Conservation (phyloP, 108 stramenopile genomes). For the Cyclotella atomus region DNA sequence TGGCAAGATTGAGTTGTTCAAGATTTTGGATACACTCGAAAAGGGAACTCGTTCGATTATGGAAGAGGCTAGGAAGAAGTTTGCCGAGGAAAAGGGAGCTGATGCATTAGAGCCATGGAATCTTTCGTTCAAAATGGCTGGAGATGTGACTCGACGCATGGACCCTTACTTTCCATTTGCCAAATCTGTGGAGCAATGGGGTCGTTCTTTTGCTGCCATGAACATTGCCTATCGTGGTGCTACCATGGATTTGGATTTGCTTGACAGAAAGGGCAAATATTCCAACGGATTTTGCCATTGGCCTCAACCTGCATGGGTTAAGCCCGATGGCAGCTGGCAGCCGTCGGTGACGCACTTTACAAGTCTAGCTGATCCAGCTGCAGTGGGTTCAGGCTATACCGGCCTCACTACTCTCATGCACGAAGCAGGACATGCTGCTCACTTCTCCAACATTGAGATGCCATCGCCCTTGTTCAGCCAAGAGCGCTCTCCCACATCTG, state of each 20-base stretch:
- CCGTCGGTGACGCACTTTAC: slow-evolving; percentile 72
- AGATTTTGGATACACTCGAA: slow-evolving; percentile 70
- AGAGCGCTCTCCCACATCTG: slow-evolving; percentile 73
- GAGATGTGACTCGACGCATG: slow-evolving; percentile 69
- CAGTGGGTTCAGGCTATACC: slow-evolving; percentile 64
- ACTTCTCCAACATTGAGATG: slow-evolving; percentile 74
- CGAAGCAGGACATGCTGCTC: slow-evolving; percentile 80
- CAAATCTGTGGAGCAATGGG: slow-evolving; percentile 60
- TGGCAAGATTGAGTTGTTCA: slow-evolving; percentile 65
- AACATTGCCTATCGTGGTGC: slow-evolving; percentile 65
- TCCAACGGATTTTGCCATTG: slow-evolving; percentile 82
- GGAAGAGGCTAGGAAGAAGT: slow-evolving; percentile 53
- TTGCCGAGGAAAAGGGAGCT: slow-evolving; percentile 54
- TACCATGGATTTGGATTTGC: slow-evolving; percentile 71
- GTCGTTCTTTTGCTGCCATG: slow-evolving; percentile 66
- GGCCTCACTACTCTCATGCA: slow-evolving; percentile 72
- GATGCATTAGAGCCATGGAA: slow-evolving; percentile 72
- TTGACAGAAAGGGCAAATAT: slow-evolving; percentile 72
- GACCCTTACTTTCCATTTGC: slow-evolving; percentile 82
- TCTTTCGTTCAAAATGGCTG: slow-evolving; percentile 59
- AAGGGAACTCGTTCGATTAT: slow-evolving; percentile 63
- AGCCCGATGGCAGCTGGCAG: slow-evolving; percentile 58
- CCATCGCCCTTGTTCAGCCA: slow-evolving; percentile 70
- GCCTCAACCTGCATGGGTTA: slow-evolving; percentile 68
- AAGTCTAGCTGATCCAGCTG: slow-evolving; percentile 63